Evolutionary conservation across 2,329 filamentous ascomycete species (phyloP).

Genomic region (Scolecobasidium constrictum): DNA sequence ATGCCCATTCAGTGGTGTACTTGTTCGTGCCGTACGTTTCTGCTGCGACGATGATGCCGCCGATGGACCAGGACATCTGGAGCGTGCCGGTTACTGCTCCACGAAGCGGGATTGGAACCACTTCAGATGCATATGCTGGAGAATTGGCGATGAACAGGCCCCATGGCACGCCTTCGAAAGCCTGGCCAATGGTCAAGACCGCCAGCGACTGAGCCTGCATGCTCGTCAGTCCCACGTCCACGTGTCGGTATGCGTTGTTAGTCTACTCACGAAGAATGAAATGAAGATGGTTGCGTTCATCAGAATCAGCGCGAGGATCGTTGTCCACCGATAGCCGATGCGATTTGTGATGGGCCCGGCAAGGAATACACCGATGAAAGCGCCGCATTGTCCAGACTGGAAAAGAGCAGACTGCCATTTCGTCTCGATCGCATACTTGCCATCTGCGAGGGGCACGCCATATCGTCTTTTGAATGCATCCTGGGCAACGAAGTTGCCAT

Average conservation of each 20-base stretch:
- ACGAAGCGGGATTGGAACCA: slow-evolving; percentile 61
- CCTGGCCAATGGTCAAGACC: slow-evolving; percentile 41
- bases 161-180: slow-evolving; percentile 53
- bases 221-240: too few species aligned
- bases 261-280: slow-evolving; percentile 34
- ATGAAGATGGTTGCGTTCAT: slow-evolving; percentile 35
- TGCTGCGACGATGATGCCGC: slow-evolving; percentile 62
- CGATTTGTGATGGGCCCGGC: slow-evolving; percentile 35
- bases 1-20: slow-evolving; percentile 57
- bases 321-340: slow-evolving; percentile 35
- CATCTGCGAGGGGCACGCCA: slow-evolving; percentile 28
- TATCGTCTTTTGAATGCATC: slow-evolving; percentile 36
- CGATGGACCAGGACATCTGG: slow-evolving; percentile 70
- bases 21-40: slow-evolving; percentile 58
- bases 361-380: slow-evolving; percentile 35
- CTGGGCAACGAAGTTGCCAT: slow-evolving; percentile 64
- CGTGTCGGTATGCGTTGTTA: neutral
- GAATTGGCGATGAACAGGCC: slow-evolving; percentile 37
- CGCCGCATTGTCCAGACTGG: slow-evolving; percentile 36
- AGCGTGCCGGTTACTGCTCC: slow-evolving; percentile 50
- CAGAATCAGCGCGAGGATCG: slow-evolving; percentile 31
- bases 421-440: slow-evolving; percentile 31
- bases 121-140: slow-evolving; percentile 43
- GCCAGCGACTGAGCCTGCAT: slow-evolving; percentile 28
- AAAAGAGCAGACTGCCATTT: slow-evolving; percentile 36